Conservation (phyloP, 371 early-diverging fungal species). For the Rhizopus microsporus region DNA sequence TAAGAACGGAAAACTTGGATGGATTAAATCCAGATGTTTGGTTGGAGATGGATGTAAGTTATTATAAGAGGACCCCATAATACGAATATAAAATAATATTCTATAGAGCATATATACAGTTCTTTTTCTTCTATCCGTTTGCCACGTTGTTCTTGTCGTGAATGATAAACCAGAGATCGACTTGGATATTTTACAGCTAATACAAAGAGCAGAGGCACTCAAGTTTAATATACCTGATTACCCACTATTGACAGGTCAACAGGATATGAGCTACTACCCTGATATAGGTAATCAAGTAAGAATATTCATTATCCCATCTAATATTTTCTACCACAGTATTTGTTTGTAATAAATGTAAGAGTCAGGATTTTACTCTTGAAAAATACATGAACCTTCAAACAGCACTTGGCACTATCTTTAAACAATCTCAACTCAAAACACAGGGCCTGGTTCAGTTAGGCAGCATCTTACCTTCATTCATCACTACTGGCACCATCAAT, state of each 20-base stretch:
- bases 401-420: conserved; percentile 26
- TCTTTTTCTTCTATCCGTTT: conserved; percentile 65
- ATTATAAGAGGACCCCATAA: neutral
- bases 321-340: conserved; percentile 32
- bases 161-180: conserved; percentile 54
- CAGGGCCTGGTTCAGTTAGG: conserved; percentile 36
- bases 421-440: conserved; percentile 47
- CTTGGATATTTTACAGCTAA: conserved; percentile 40
- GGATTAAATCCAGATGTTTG: conserved; percentile 56
- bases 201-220: conserved; percentile 56
- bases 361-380: conserved; percentile 33
- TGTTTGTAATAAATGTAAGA: conserved; percentile 47
- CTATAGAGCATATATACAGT: conserved; percentile 47
- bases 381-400: conserved; percentile 27
- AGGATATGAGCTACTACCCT: conserved; percentile 42
- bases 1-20: conserved; percentile 41
- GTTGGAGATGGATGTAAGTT: conserved; percentile 56
- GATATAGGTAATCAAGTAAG: conserved; percentile 34
- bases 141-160: conserved; percentile 69
- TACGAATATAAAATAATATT: neutral
- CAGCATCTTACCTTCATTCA: conserved; percentile 28
- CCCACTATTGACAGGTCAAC: conserved; percentile 28
- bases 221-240: conserved; percentile 53
- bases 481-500: conserved; percentile 16
- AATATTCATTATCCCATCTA: neutral